Conservation (phyloP, 1,284 basidiomycete species). For the Moesziomyces parantarcticus region DNA sequence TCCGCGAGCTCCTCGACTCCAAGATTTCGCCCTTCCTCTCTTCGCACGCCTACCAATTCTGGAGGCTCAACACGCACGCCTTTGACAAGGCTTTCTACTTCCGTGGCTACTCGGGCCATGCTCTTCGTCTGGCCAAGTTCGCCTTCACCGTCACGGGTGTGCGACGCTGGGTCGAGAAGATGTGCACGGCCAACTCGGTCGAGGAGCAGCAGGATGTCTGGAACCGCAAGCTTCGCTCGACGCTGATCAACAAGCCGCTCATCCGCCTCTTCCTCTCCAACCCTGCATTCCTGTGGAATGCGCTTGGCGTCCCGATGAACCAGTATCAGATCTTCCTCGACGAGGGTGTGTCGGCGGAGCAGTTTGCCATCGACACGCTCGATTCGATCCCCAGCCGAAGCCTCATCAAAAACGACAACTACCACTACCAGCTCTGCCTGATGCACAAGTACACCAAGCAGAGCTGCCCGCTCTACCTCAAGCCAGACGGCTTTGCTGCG, state of each 20-base stretch:
- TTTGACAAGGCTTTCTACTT: constrained; percentile 80
- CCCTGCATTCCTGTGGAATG: constrained; percentile 80
- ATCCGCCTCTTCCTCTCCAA: constrained; percentile 73
- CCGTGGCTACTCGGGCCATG: constrained; percentile 75
- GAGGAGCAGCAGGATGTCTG: constrained; percentile 78
- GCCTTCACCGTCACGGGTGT: constrained; percentile 77
- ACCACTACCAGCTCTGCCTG: constrained; percentile 71
- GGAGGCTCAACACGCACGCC: constrained; percentile 76
- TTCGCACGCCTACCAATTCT: constrained; percentile 80
- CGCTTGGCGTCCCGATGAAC: constrained; percentile 80
- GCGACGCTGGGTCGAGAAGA: constrained; percentile 72
- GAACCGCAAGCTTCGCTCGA: constrained; percentile 74
- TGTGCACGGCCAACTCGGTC: constrained; percentile 74
- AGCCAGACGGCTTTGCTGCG: constrained; percentile 75
- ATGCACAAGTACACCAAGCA: constrained; percentile 76
- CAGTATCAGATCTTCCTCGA: constrained; percentile 78
- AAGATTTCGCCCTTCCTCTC: constrained; percentile 80
- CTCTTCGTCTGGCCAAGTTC: constrained; percentile 76
- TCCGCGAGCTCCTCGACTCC: constrained; percentile 76
- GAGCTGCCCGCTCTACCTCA: constrained; percentile 81
- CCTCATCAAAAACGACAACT: constrained; percentile 64
- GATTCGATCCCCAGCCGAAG: constrained; percentile 60
- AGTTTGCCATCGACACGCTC: constrained; percentile 67
- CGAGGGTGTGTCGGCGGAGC: constrained; percentile 72
- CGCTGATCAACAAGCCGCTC: constrained; percentile 77